Conservation (phyloP, 768 basidiomycete genomes). For the Termitomyces bulborhizus region DNA sequence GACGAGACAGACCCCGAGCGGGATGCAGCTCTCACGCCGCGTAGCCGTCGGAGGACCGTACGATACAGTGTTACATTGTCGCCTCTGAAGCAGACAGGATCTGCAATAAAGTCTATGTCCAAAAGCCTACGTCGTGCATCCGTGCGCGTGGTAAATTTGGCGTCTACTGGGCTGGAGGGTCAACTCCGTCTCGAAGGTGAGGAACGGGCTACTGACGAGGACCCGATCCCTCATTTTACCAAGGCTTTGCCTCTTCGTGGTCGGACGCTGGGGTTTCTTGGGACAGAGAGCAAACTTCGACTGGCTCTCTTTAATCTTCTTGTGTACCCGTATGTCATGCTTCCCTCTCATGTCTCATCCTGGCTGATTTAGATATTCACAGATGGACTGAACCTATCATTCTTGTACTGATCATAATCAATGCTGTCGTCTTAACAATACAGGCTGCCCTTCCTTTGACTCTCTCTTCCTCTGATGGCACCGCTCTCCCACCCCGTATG, state of each 20-base stretch:
- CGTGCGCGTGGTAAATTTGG: conserved; percentile 77
- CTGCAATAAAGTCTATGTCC: conserved; percentile 52
- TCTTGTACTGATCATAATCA: conserved; percentile 75
- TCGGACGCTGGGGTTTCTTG: conserved; percentile 71
- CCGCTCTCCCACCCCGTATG: conserved; percentile 33
- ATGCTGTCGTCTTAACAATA: conserved; percentile 75
- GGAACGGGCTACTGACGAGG: conserved; percentile 24
- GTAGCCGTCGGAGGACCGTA: conserved; percentile 33
- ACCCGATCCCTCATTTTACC: conserved; percentile 35
- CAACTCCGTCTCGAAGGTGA: conserved; percentile 52
- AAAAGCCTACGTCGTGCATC: conserved; percentile 58
- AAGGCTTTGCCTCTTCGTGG: conserved; percentile 59
- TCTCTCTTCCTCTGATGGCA: conserved; percentile 37
- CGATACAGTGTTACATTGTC: conserved; percentile 52
- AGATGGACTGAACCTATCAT: conserved; percentile 88
- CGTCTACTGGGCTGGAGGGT: conserved; percentile 51
- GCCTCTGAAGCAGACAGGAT: conserved; percentile 55
- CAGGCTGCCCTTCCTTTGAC: conserved; percentile 66
- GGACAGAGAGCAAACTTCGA: conserved; percentile 61
- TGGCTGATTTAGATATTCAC: background rate
- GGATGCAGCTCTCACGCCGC: conserved; percentile 32
- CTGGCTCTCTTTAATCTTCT: conserved; percentile 62
- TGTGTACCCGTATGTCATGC: conserved; percentile 55
- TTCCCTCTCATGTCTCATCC: conserved; percentile 2
- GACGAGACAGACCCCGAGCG: conserved; percentile 44